Evolutionary conservation across 2,329 filamentous ascomycete genomes (phyloP).

Genomic region (Ascochyta clinopodiicola): DNA sequence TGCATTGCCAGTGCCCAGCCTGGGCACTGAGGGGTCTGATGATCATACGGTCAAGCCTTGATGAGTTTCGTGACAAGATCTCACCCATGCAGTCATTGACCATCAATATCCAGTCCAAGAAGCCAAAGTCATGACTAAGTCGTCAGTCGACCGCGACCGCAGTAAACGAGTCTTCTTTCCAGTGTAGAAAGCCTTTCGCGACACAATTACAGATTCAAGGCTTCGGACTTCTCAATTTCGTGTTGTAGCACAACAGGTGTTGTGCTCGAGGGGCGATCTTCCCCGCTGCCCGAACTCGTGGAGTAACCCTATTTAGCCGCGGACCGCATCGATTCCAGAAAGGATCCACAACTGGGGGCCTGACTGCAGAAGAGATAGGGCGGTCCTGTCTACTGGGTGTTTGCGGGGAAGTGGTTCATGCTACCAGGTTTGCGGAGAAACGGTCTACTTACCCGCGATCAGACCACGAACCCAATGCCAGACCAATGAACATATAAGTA

Average conservation of each 20-base stretch:
- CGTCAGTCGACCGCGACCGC: background rate
- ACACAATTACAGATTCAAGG: too few relatives aligned
- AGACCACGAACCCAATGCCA: background rate
- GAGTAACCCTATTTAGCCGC: conserved; percentile 6
- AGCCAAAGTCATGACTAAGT: background rate
- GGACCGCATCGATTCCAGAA: conserved; percentile 14
- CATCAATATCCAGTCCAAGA: background rate
- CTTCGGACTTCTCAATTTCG: rapidly evolving
- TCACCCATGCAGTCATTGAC: background rate
- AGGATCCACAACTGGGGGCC: background rate
- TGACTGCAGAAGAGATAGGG: background rate
- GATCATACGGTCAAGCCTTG: background rate
- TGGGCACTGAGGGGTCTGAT: conserved; percentile 33
- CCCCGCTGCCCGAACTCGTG: conserved; percentile 7
- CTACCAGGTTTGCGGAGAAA: background rate
- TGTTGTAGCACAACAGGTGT: background rate
- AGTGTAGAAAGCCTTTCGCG: background rate
- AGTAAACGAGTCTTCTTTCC: background rate
- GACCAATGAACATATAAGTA: background rate
- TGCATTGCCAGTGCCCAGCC: conserved; percentile 20
- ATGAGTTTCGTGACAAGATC: background rate
- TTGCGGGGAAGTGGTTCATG: conserved; percentile 1
- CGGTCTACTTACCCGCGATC: conserved; percentile 1
- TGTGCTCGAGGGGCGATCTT: background rate
- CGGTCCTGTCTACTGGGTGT: background rate